Evolutionary conservation across 106 monocot genomes (phyloP).

Genomic region (Acorus calamus): DNA sequence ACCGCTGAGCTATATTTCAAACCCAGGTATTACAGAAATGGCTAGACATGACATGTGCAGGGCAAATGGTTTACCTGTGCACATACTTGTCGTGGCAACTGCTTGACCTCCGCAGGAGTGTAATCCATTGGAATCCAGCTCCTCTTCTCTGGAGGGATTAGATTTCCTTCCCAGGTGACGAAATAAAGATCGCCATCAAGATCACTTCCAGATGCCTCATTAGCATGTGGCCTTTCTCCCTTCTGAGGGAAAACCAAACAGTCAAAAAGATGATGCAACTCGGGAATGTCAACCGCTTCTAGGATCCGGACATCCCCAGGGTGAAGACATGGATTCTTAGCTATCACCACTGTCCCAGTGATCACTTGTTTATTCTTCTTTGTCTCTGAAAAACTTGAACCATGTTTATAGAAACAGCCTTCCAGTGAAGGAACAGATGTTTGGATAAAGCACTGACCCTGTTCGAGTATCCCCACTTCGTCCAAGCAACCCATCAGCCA

Average conservation of each 20-base stretch:
- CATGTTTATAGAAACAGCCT: slow-evolving; percentile 61
- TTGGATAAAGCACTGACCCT: slow-evolving; percentile 93
- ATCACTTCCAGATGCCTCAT: slow-evolving; percentile 94
- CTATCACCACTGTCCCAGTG: slow-evolving; percentile 65
- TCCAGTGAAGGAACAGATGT: slow-evolving; percentile 49
- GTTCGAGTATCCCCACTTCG: slow-evolving; percentile 72
- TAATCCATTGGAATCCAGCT: slow-evolving; percentile 76
- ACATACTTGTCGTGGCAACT: slow-evolving; percentile 18
- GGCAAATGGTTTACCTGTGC: slow-evolving; percentile 20
- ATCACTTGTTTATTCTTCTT: slow-evolving; percentile 38
- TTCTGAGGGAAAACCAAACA: slow-evolving; percentile 91
- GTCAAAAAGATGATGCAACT: slow-evolving; percentile 80
- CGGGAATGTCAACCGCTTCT: slow-evolving; percentile 78
- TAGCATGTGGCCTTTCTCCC: slow-evolving; percentile 83
- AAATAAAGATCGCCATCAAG: slow-evolving; percentile 93
- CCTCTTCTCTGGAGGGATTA: slow-evolving; percentile 67
- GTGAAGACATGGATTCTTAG: slow-evolving; percentile 95
- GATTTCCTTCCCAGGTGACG: slow-evolving; percentile 76
- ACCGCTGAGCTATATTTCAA: too few species aligned
- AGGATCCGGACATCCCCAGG: slow-evolving; percentile 86
- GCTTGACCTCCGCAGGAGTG: slow-evolving; percentile 30
- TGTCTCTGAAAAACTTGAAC: slow-evolving; percentile 35
- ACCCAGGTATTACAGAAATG: too few species aligned
- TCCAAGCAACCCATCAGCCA: slow-evolving; percentile 98
- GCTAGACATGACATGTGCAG: not conserved